Conservation (phyloP, 176 grass and related monocot genomes). For the Aegilops umbellulata region DNA sequence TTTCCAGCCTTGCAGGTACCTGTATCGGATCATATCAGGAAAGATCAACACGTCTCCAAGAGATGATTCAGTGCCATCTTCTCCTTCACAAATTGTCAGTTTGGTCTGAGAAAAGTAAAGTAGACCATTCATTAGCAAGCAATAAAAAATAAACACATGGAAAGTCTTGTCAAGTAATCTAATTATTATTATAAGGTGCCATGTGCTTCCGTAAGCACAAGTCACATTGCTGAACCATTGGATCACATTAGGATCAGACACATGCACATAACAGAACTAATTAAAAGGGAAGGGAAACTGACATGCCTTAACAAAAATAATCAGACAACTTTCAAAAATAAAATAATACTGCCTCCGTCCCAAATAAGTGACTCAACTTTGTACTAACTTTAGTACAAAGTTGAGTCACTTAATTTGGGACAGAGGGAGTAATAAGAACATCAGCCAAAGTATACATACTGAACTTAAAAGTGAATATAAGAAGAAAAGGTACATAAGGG, state of each 20-base stretch:
- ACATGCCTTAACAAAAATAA: neutral
- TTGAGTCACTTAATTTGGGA: too few species aligned
- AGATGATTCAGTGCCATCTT: slow-evolving; percentile 83
- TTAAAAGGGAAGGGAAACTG: neutral
- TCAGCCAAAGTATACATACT: neutral
- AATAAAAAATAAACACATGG: slow-evolving; percentile 19
- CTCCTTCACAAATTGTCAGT: slow-evolving; percentile 96
- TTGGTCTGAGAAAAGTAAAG: slow-evolving; percentile 49
- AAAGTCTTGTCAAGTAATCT: neutral
- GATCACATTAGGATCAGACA: neutral
- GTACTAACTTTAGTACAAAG: too few species aligned
- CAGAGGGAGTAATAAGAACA: neutral
- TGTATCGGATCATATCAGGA: slow-evolving; percentile 99
- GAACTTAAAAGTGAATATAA: neutral
- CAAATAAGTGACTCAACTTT: too few species aligned
- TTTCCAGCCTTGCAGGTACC: slow-evolving; percentile 45
- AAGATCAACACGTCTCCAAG: slow-evolving; percentile 96
- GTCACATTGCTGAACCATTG: neutral
- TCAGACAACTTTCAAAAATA: neutral
- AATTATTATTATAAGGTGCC: neutral
- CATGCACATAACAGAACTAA: neutral
- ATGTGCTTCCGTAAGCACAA: neutral
- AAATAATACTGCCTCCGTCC: too few species aligned
- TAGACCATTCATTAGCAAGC: slow-evolving; percentile 14
- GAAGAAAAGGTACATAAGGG: neutral